Conservation (phyloP, 139 green algal species). For the Diplosphaera chodatii region DNA sequence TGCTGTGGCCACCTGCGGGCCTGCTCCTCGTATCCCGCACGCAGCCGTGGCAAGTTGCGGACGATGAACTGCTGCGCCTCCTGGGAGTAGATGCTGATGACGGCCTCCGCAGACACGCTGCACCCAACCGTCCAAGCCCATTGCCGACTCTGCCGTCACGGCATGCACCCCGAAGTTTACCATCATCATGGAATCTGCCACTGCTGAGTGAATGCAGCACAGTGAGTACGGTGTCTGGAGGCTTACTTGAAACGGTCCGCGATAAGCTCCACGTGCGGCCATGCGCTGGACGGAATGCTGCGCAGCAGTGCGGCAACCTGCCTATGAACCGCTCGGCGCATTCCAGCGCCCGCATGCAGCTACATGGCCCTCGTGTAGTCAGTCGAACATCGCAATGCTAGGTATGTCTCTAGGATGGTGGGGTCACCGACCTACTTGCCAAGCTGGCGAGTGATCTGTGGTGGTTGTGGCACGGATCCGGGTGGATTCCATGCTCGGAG, state of each 20-base stretch:
- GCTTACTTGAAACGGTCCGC: background rate
- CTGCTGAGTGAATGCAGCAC: too few species aligned
- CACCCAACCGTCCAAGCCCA: background rate
- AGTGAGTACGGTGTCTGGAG: too few species aligned
- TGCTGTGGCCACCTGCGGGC: background rate
- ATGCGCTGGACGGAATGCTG: background rate
- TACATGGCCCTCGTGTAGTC: background rate
- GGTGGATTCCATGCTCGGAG: too few species aligned
- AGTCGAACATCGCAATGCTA: too few species aligned
- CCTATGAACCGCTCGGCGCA: background rate
- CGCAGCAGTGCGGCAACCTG: background rate
- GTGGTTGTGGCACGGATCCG: too few species aligned
- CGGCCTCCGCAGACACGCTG: constrained; percentile 32
- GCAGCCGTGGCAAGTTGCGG: background rate
- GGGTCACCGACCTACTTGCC: too few species aligned
- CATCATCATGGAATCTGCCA: too few species aligned
- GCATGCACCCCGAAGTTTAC: too few species aligned
- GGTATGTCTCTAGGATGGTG: too few species aligned
- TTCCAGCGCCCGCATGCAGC: background rate
- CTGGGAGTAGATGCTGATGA: constrained; percentile 43
- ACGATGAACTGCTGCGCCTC: constrained; percentile 48
- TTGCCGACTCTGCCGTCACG: too few species aligned
- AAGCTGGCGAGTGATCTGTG: too few species aligned
- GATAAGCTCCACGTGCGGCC: background rate
- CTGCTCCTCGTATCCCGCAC: background rate